Percentiles rank a stretch among this genome's conserved stretches.
Evolutionary conservation across 176 grass and related monocot species (phyloP).

Genomic region (Ensete glaucum): DNA sequence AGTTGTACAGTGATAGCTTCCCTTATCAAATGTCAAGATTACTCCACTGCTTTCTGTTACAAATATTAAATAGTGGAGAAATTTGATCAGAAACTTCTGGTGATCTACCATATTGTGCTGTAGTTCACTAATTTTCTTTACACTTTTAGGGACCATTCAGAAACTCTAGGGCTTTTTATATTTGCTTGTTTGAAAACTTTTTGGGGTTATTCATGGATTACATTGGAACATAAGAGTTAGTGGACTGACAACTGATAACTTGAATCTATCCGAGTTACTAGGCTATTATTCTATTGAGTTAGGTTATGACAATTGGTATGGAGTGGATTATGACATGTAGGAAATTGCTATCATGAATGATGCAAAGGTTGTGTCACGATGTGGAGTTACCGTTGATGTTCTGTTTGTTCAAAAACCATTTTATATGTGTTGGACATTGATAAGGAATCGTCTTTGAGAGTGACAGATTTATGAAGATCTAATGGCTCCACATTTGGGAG

Average conservation of each 20-base stretch:
- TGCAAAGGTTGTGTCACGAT: no score
- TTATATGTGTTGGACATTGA: background rate
- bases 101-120: background rate
- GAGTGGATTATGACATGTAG: no score
- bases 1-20: no score
- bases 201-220: no score
- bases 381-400: background rate
- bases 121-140: background rate
- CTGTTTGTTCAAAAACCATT: background rate
- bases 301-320: no score
- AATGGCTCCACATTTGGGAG: background rate
- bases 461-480: background rate
- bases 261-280: no score
- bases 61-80: background rate
- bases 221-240: no score
- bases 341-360: no score
- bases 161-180: background rate
- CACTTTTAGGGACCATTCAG: background rate
- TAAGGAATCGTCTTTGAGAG: background rate
- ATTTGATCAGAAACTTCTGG: background rate
- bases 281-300: no score
- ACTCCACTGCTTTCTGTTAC: background rate
- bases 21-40: background rate
- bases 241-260: no score
- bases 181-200: background rate